Evolutionary conservation across 257 asterid species (phyloP).

Genomic region (Nicotiana tabacum): DNA sequence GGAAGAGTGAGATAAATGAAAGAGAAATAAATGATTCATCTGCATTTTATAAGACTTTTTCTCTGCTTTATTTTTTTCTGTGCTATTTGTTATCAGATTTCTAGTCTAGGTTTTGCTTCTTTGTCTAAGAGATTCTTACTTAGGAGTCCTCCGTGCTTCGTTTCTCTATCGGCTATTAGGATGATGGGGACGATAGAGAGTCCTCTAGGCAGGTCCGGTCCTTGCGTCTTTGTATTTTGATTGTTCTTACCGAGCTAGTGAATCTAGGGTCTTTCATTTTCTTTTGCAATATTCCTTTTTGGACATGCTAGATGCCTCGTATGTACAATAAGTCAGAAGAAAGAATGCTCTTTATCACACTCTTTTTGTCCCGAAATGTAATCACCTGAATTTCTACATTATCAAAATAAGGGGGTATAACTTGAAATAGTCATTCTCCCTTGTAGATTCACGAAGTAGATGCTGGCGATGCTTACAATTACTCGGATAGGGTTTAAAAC

Average conservation of each 20-base stretch:
- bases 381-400: neutral
- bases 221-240: neutral
- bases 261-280: neutral
- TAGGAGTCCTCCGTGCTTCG: neutral
- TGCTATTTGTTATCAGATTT: neutral
- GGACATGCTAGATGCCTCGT: neutral
- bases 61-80: neutral
- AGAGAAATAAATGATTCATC: neutral
- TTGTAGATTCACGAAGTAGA: slow-evolving; percentile 2
- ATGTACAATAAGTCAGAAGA: neutral
- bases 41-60: neutral
- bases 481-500: neutral
- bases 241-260: neutral
- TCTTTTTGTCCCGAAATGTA: neutral
- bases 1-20: neutral
- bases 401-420: neutral
- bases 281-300: neutral
- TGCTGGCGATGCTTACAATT: neutral
- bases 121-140: neutral
- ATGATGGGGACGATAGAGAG: neutral
- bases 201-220: neutral
- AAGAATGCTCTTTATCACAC: neutral
- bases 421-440: neutral
- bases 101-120: neutral
- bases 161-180: neutral